Evolutionary conservation across 495 filamentous ascomycete species (phyloP), one percentile per base, ranked within the genome.

Genomic region (Lasiosphaeria ovina): DNA sequence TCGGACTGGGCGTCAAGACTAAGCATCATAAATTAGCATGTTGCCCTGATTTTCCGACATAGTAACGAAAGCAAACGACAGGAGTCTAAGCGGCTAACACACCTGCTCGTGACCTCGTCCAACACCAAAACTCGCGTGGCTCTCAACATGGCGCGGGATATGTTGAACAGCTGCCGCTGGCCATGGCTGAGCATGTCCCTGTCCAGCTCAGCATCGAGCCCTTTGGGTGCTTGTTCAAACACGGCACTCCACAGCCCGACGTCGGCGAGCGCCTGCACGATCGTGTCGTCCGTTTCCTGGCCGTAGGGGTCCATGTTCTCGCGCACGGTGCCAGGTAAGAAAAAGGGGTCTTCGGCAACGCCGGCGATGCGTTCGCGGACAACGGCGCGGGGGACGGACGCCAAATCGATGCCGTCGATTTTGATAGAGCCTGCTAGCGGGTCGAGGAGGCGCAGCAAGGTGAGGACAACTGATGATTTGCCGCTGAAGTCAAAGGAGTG

Each of bases 91-190:
- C 24, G 24, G 40, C 40, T 16, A n/a, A 47, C 58, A 55, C 55
- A 61, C 59, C 59, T 62, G 54, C 66, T 72, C 36, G 62, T 69
- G 3, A 67, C 71, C 58, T 75, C 72, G 48, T 75, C 72, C 11
- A 75, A 62, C 6, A 75, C 57, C 31, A 73, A 16, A 4, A 75
- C 42, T 0, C 58, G 65, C 0, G 38, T 57, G 3, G 62, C 62
- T n/a, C 76, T 67, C 55, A 88, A 71, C 9, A 89, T 64, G 2
- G 82, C 85, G 6, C 85, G 76, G 1, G 80, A 83, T 11, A 89
- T 74, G 61, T 79, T 80, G 63, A 88, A 78, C 7, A 89, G 76
- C 69, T 88, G 86, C 33, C 74, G 73, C 62, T 89, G 84, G 1
- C 86, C 86, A 40, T 81, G 79, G 0, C 80, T 84, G 11, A 86